These are phyloP conservation scores for Silene conica DNA, from an alignment of 148 eudicot genomes.

Conservation along the genomic window DNA sequence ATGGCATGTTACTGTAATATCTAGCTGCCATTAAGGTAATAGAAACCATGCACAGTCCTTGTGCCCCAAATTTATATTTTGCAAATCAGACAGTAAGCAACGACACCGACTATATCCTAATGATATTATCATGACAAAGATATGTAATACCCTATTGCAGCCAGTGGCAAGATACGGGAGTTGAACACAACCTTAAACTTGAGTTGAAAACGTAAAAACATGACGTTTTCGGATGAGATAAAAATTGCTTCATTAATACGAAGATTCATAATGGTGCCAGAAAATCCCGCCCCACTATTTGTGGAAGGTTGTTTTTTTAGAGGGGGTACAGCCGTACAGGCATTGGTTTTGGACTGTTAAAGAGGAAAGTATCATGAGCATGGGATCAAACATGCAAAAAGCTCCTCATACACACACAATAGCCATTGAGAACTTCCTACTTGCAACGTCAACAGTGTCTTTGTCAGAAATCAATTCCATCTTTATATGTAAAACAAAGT, in stretches of 20 bases:
- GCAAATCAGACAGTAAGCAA: background rate
- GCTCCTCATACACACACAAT: too few species aligned
- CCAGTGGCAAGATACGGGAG: background rate
- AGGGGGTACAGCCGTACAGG: background rate
- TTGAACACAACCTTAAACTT: background rate
- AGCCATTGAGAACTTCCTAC: too few species aligned
- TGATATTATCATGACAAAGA: background rate
- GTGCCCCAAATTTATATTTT: background rate
- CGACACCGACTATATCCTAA: background rate
- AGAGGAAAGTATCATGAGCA: background rate
- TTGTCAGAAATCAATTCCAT: background rate
- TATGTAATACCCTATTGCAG: background rate
- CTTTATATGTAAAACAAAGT: background rate
- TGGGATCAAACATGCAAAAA: too few species aligned
- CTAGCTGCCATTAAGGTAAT: background rate
- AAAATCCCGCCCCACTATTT: background rate
- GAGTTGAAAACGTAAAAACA: background rate
- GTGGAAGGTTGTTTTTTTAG: background rate
- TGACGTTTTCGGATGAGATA: background rate
- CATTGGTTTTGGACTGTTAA: background rate
- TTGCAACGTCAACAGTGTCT: background rate
- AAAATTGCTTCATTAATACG: background rate
- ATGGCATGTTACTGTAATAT: constrained; percentile 1
- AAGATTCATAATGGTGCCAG: background rate
- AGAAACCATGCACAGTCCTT: background rate